Evolutionary conservation across 805 yeast genomes (phyloP).

Genomic region (Wickerhamiella bombiphila): DNA sequence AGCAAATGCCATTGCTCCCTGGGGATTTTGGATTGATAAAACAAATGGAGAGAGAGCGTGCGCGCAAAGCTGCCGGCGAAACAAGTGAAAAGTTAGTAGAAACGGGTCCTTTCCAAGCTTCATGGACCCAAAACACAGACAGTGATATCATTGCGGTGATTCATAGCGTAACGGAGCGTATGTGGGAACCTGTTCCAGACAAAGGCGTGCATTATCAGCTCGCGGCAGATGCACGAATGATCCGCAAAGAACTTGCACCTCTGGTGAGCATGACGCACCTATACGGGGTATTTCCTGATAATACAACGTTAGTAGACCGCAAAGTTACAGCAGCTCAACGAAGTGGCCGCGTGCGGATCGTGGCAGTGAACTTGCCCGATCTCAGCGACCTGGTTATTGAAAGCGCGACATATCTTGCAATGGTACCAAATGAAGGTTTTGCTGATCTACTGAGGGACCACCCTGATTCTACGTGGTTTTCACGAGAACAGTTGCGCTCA

Average conservation of each 20-base stretch:
- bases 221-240: constrained; percentile 17
- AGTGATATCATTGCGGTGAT: constrained; percentile 17
- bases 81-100: constrained; percentile 9
- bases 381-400: constrained; percentile 23
- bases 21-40: constrained; percentile 14
- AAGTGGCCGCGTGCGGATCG: constrained; percentile 18
- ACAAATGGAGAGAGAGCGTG: constrained; percentile 17
- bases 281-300: constrained; percentile 23
- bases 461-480: constrained; percentile 21
- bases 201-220: constrained; percentile 18
- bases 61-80: constrained; percentile 5
- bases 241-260: constrained; percentile 21
- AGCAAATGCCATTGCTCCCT: constrained; percentile 14
- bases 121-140: constrained; percentile 13
- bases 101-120: constrained; percentile 8
- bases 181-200: constrained; percentile 24
- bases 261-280: constrained; percentile 23
- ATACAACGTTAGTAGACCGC: constrained; percentile 26
- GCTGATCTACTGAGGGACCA: constrained; percentile 15
- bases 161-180: constrained; percentile 14
- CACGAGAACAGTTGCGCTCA: constrained; percentile 15
- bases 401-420: constrained; percentile 13
- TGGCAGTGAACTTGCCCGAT: constrained; percentile 21
- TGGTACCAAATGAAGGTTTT: constrained; percentile 10
- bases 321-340: constrained; percentile 17